Base-by-base conservation (phyloP, 2,329 filamentous ascomycete genomes). In the Botryotinia convoluta region DNA sequence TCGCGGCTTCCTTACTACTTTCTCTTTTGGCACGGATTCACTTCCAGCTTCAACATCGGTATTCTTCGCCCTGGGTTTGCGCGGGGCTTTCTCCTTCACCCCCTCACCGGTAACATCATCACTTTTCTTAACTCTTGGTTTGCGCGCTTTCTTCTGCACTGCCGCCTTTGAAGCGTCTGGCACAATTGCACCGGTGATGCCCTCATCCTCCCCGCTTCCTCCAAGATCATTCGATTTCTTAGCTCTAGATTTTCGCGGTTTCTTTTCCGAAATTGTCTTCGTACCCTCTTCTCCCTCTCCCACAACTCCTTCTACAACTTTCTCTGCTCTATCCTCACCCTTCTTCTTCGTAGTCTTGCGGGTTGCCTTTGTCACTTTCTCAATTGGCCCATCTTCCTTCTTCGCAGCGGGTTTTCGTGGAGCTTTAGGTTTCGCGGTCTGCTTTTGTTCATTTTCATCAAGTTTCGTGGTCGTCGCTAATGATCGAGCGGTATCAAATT, bases 401-500 rank as follows among this genome's bases (percentile, higher is more conserved):
- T 74, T 73, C 22, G 65, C 37, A 42, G 62, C 29, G 32, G 73
- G 16, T 60, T 74, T 76, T 59, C 65, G 70, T 32, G 74, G 29
- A 5, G 44, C 64, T 48, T 69, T 72, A 75, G 79, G 12, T 22
- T 74, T 80, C 2, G 80, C 81, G 9, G 80, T n/a, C 61, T 69
- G 74, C 9, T 45, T 22, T 14, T 35, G 6, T 14, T 81, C 16
- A 81, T 77, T 68, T 79, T 78, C 77, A 82, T 82, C 60, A 7
- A 54, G 12, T n/a, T 32, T 48, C 16, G 32, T 29, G 26, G 57
- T 64, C 18, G 51, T 45, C 32, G 12, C 22, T 22, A 72, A 71
- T 54, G 72, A 60, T 39, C n/a, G 54, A 65, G 71, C 68, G 5
- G 35, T 44, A 61, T 75, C 72, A 26, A 72, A 32, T 37, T 35